phyloP scores from a whole-genome alignment of 208 protist species.

The Acanthamoeba triangularis region DNA sequence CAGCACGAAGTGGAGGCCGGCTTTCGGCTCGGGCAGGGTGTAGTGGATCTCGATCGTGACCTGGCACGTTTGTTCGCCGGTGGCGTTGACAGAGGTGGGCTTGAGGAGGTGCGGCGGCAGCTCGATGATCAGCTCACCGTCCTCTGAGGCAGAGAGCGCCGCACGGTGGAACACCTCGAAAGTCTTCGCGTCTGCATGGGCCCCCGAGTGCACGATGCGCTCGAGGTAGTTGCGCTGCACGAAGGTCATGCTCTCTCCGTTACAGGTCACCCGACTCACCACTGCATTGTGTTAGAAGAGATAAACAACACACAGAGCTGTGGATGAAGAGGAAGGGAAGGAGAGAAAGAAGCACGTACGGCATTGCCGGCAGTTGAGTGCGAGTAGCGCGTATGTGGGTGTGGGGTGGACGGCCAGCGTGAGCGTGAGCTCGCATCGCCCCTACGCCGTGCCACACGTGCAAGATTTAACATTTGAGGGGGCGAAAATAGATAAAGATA shows the following conservation, averaged over 20 bases:
- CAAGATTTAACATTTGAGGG: neutral
- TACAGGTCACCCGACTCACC: constrained; percentile 12
- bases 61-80: neutral
- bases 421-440: neutral
- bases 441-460: neutral
- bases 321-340: neutral
- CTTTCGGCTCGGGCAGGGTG: neutral
- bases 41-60: constrained; percentile 15
- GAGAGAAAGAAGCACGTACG: neutral
- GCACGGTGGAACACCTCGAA: constrained; percentile 78
- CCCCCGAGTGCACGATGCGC: constrained; percentile 1
- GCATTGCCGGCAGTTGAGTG: constrained; percentile 43
- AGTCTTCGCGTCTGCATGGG: constrained; percentile 65
- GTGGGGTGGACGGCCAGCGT: neutral
- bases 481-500: no score
- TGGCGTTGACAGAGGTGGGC: neutral
- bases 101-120: constrained; percentile 72
- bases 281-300: neutral
- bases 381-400: neutral
- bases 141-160: constrained; percentile 74
- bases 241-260: neutral
- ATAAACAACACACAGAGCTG: neutral
- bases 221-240: constrained; percentile 43
- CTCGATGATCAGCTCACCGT: constrained; percentile 81
- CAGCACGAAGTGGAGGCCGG: constrained; percentile 51